These are phyloP conservation scores for Pyrrhoderma lamaoense DNA, from an alignment of 1,284 basidiomycete species.

Conservation along the genomic window DNA sequence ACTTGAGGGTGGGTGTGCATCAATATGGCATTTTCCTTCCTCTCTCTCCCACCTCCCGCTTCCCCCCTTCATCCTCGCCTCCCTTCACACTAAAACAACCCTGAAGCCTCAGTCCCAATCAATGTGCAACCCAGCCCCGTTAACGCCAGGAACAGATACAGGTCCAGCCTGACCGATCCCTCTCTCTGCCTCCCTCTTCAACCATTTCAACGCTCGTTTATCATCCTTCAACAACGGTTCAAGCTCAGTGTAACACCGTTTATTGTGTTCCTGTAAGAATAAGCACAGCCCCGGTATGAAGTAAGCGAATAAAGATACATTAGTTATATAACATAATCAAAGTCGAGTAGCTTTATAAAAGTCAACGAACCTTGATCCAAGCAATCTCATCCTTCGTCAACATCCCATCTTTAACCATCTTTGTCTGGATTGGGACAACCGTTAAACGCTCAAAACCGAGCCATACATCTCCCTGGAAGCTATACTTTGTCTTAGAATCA, in stretches of 20 bases:
- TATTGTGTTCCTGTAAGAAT: constrained; percentile 82
- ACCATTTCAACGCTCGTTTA: constrained; percentile 74
- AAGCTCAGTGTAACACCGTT: constrained; percentile 64
- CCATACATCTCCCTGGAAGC: constrained; percentile 71
- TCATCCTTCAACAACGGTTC: constrained; percentile 72
- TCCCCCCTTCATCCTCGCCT: too few species aligned
- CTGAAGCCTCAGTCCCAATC: constrained; percentile 76
- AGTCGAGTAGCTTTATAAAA: too few species aligned
- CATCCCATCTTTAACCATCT: constrained; percentile 81
- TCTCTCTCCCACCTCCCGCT: too few species aligned
- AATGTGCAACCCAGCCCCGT: constrained; percentile 48
- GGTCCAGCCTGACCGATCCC: constrained; percentile 57
- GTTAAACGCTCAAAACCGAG: constrained; percentile 86
- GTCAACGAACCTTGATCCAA: constrained; percentile 79
- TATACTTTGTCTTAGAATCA: constrained; percentile 54
- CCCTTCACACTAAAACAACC: too few species aligned
- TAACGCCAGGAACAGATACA: constrained; percentile 33
- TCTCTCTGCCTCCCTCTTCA: constrained; percentile 67
- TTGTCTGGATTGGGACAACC: constrained; percentile 88
- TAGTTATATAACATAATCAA: too few species aligned
- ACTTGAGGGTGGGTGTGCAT: too few species aligned
- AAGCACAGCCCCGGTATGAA: constrained; percentile 6
- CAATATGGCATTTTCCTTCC: too few species aligned
- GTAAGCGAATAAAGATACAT: too few species aligned
- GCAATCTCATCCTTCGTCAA: constrained; percentile 79